Percentiles rank a stretch among this genome's conserved stretches.
These are phyloP conservation scores for Botrytis squamosa DNA, from an alignment of 2,329 filamentous ascomycete species.

Conservation along the genomic window DNA sequence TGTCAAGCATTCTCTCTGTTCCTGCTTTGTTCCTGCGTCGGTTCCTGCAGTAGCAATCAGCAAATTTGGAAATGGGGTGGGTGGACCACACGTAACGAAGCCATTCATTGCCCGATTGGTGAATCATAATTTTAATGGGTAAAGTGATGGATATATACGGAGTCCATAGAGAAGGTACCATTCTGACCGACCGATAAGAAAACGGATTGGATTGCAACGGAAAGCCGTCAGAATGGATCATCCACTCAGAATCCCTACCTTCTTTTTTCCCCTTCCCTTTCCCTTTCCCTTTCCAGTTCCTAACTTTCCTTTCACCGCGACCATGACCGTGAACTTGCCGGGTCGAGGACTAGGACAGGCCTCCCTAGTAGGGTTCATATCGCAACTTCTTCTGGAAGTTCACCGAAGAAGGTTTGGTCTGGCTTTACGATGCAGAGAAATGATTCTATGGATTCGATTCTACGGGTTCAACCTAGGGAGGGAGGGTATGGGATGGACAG, in stretches of 20 bases:
- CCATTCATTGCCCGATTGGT: slow-evolving; percentile 24
- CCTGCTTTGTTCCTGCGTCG: slow-evolving; percentile 38
- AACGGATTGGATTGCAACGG: background rate
- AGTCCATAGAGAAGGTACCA: background rate
- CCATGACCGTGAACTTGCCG: slow-evolving; percentile 4
- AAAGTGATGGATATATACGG: slow-evolving; percentile 4
- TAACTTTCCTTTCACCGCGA: slow-evolving; percentile 15
- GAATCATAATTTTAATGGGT: background rate
- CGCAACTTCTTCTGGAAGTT: slow-evolving; percentile 31
- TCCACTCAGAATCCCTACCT: slow-evolving; percentile 16
- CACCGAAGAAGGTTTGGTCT: slow-evolving; percentile 22
- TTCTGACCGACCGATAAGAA: slow-evolving; percentile 18
- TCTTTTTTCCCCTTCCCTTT: background rate
- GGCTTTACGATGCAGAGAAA: slow-evolving; percentile 5
- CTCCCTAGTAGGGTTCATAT: slow-evolving; percentile 10
- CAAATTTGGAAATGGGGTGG: background rate
- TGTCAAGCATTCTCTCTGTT: slow-evolving; percentile 24
- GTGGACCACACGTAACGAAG: slow-evolving; percentile 1
- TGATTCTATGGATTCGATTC: slow-evolving; percentile 4
- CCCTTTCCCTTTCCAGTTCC: background rate
- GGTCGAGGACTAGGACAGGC: background rate
- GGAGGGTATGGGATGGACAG: background rate
- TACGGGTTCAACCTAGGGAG: background rate
- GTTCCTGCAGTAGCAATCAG: slow-evolving; percentile 34
- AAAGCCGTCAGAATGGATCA: slow-evolving; percentile 6